phyloP scores from a whole-genome alignment of 768 basidiomycete species.

The Daedalea quercina region DNA sequence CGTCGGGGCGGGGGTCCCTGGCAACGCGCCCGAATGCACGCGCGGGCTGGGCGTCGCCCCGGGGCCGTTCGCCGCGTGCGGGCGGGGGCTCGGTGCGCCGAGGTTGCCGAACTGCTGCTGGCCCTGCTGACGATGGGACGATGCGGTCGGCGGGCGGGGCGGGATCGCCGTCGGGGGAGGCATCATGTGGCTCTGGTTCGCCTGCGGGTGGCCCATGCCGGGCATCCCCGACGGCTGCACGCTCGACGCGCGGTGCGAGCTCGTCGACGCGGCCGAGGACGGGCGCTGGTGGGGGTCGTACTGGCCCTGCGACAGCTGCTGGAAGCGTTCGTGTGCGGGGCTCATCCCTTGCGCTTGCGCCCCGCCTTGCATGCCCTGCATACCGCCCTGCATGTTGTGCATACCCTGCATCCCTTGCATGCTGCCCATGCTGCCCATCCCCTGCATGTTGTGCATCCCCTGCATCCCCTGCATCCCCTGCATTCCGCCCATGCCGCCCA shows the following conservation, averaged over 20 bases:
- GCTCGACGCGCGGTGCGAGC: not conserved
- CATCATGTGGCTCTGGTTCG: slow-evolving; percentile 8
- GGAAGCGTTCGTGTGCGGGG: slow-evolving; percentile 14
- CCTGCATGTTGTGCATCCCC: slow-evolving; percentile 1
- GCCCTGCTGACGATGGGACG: slow-evolving; percentile 11
- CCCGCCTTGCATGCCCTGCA: slow-evolving; percentile 3
- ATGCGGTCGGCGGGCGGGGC: slow-evolving; percentile 19
- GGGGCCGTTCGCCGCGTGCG: slow-evolving; percentile 12
- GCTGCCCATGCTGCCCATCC: slow-evolving; percentile 6
- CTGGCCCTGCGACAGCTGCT: slow-evolving; percentile 16
- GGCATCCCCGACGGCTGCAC: slow-evolving; percentile 2
- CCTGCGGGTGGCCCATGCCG: not conserved
- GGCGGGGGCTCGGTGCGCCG: slow-evolving; percentile 11
- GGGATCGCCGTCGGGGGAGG: slow-evolving; percentile 21
- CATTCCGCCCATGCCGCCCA: slow-evolving; percentile 9
- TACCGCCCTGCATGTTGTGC: not conserved
- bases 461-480: slow-evolving; percentile 2
- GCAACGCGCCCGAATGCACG: slow-evolving; percentile 12
- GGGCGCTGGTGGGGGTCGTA: slow-evolving; percentile 14
- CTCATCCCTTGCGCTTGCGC: slow-evolving; percentile 7
- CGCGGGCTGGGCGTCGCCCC: slow-evolving; percentile 9
- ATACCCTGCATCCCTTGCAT: slow-evolving; percentile 14
- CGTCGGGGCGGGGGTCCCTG: slow-evolving; percentile 17
- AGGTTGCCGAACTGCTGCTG: slow-evolving; percentile 1
- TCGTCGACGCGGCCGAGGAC: slow-evolving; percentile 7